Evolutionary conservation across 139 green algal species (phyloP).

Genomic region (Edaphochlamys debaryana): DNA sequence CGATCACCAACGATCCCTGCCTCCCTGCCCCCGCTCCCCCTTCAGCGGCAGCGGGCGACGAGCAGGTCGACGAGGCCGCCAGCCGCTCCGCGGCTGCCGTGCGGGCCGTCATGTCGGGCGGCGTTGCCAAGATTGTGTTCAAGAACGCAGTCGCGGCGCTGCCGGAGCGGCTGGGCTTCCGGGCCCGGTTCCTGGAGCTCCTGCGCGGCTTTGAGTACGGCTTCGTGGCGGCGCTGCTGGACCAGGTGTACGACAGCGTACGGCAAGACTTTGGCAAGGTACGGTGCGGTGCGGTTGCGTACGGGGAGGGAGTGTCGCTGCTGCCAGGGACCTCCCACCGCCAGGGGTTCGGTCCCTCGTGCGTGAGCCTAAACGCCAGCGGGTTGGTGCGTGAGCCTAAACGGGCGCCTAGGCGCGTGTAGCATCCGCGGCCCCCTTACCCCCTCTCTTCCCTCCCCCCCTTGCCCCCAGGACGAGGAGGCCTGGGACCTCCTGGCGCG

Average conservation of each 20-base stretch:
- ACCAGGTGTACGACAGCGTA: slow-evolving; percentile 65
- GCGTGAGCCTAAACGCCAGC: no score
- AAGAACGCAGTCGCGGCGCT: slow-evolving; percentile 61
- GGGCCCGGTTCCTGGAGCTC: slow-evolving; percentile 63
- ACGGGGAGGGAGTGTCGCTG: no score
- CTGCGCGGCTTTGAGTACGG: slow-evolving; percentile 64
- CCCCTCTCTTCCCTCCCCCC: no score
- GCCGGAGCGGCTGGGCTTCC: slow-evolving; percentile 58
- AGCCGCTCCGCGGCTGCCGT: slow-evolving; percentile 61
- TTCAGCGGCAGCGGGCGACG: neutral
- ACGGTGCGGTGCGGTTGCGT: no score
- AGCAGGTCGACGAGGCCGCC: neutral
- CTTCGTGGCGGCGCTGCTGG: slow-evolving; percentile 57
- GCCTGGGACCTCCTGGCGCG: slow-evolving; percentile 71
- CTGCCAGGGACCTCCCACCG: no score
- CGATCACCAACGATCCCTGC: no score
- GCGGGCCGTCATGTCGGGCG: slow-evolving; percentile 68
- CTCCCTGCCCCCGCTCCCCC: no score
- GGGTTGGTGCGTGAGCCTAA: no score
- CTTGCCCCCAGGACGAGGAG: slow-evolving; percentile 20
- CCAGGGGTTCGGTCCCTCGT: no score
- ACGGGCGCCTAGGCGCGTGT: no score
- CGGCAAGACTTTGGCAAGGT: slow-evolving; percentile 60
- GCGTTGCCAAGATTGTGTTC: slow-evolving; percentile 69
- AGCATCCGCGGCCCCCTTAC: no score